Base-by-base conservation (phyloP, 768 basidiomycete genomes). In the Lactarius tabidus region DNA sequence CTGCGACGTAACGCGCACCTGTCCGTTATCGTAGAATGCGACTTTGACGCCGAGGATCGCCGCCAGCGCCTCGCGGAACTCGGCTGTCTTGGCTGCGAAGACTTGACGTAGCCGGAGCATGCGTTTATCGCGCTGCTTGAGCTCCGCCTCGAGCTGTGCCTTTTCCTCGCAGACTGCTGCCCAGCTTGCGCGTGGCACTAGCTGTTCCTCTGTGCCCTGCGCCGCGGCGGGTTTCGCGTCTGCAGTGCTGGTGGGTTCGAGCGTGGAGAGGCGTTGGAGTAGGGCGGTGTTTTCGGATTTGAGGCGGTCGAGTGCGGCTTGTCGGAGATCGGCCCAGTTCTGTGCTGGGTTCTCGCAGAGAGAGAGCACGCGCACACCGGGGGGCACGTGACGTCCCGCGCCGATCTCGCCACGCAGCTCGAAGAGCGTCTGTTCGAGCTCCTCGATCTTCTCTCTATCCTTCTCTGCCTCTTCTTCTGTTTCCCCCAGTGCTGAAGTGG, bases 1-100 rank as follows among this genome's bases (percentile, higher is more conserved):
- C 70, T 92, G 82, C n/a, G 89, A 90, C 6, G 94, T 95, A 66
- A 97, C 86, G 26, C 91, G 84, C 57, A 98, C 89, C 70, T 93
- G 87, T 0, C 95, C 95, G 58, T 93, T 93, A 18, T 90, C 91
- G 72, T 91, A 91, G 73, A 98, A 97, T 1, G 89, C 88, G 57
- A 98, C 84, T 71, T 96, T 93, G 72, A 94, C 87, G 7, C 95
- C 96, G 0, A 98, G 83, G 57, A 98, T 89, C 0, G 90, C 87
- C 5, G 89, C 87, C 65, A 98, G 90, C 7, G 94, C 88, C 72
- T 95, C 92, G 43, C 91, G 85, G 79, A 98, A 96, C 72, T 98
- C 95, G 64, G 89, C 84, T 10, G 88, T 87, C 74, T 97, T 98
- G 38, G 86, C 85, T 0, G 82, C 78, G 76, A 93, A 97, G 6